Base-by-base conservation (phyloP, 257 asterid species). In the Knoxia roxburghii region DNA sequence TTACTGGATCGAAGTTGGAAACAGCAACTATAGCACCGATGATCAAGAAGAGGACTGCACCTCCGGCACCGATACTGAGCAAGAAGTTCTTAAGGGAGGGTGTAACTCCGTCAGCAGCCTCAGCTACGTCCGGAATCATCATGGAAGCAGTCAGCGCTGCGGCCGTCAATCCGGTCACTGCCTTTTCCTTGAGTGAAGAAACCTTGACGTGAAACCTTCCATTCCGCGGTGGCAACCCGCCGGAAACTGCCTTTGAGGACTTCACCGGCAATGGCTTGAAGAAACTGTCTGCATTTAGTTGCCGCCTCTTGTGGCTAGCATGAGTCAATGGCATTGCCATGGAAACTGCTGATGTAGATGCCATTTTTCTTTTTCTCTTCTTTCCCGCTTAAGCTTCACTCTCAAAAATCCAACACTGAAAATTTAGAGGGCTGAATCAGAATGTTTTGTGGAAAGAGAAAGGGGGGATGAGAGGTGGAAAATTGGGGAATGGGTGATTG, bases 1-100 rank as follows among this genome's bases (percentile, higher is more conserved):
- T 89, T 77, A 92, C 95, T 33, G 96, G 98, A 64, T 89, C 98
- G 48, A 91, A 91, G 84, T 86, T 91, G 72, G 96, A 64, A 45
- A 89, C 90, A 43, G 90, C 96, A 32, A 86, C 46, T 26, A 91
- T 76, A 8, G 89, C 98, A 8, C 88, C 95, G 17, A 82, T 1
- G 30, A 91, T 67, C 69, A 87, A 91, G 11, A 60, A 65, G 70
- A 84, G 82, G 61, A 91, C 96, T 5, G 82, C 83, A 37, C 96
- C 95, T 27, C 98, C 98, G 13, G 96, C 90, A 10, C 18, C 82
- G 30, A 87, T 91, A 80, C 98, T 91, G 69, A 85, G 86, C 88
- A 89, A 68, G 84, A 89, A 89, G 83, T 89, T 91, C 81, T 87
- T 85, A 50, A 91, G 88, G 14, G 98, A 91, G 14, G 98, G 95